These are phyloP conservation scores for Plasmodium cynomolgi DNA, from an alignment of 169 alveolate genomes.

Conservation along the genomic window DNA sequence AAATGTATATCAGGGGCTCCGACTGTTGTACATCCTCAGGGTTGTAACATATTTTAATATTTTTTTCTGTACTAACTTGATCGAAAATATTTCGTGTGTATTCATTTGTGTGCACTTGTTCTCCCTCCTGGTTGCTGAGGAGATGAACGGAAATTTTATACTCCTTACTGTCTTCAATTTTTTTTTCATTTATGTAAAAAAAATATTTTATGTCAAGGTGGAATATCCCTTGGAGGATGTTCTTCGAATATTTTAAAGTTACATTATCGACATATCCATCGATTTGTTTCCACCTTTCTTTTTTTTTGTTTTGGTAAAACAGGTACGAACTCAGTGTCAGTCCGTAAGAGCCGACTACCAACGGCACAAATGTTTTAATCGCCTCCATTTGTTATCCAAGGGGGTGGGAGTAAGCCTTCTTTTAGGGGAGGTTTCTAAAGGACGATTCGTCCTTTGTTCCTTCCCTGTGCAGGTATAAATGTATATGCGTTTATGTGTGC, in stretches of 20 bases:
- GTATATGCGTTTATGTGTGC: background rate
- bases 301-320: constrained; percentile 28
- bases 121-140: background rate
- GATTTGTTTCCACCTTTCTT: constrained; percentile 39
- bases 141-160: constrained; percentile 33
- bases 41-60: constrained; percentile 41
- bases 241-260: constrained; percentile 21
- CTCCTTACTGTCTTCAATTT: constrained; percentile 38
- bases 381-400: constrained; percentile 25
- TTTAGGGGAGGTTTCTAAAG: background rate
- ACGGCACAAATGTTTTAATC: constrained; percentile 30
- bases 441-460: background rate
- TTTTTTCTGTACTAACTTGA: constrained; percentile 43
- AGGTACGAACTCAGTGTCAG: constrained; percentile 44
- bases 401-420: background rate
- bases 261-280: constrained; percentile 56
- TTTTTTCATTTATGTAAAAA: constrained; percentile 41
- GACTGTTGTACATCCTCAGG: constrained; percentile 35
- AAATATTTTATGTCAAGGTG: constrained; percentile 31
- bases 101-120: constrained; percentile 34
- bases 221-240: constrained; percentile 19
- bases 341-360: constrained; percentile 60
- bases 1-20: constrained; percentile 66
- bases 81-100: constrained; percentile 63
- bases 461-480: background rate